These are phyloP conservation scores for Mycena belliarum DNA, from an alignment of 768 basidiomycete genomes.

Conservation along the genomic window DNA sequence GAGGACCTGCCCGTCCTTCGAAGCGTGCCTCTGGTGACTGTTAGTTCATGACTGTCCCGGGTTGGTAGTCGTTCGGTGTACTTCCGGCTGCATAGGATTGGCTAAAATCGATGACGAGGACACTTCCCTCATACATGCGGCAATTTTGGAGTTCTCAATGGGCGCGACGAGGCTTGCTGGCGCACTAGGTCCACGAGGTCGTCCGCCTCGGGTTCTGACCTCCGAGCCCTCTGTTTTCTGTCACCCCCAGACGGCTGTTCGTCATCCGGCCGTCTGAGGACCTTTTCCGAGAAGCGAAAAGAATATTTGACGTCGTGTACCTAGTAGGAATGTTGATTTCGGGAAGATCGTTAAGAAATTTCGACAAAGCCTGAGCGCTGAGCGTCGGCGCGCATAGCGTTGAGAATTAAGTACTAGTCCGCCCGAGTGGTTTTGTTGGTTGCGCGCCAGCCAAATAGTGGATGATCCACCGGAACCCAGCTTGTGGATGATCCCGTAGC, in stretches of 20 bases:
- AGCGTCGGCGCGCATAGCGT: slow-evolving; percentile 36
- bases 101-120: slow-evolving; percentile 40
- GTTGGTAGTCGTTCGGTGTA: slow-evolving; percentile 31
- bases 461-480: slow-evolving; percentile 45
- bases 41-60: slow-evolving; percentile 34
- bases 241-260: slow-evolving; percentile 31
- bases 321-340: slow-evolving; percentile 37
- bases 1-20: slow-evolving; percentile 27
- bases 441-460: slow-evolving; percentile 41
- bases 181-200: slow-evolving; percentile 28
- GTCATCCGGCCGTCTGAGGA: slow-evolving; percentile 34
- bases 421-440: slow-evolving; percentile 23
- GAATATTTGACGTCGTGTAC: slow-evolving; percentile 40
- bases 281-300: slow-evolving; percentile 28
- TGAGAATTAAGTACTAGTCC: slow-evolving; percentile 36
- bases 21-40: slow-evolving; percentile 38
- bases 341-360: slow-evolving; percentile 27
- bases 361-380: slow-evolving; percentile 29
- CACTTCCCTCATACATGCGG: slow-evolving; percentile 32
- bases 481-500: slow-evolving; percentile 51
- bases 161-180: slow-evolving; percentile 31
- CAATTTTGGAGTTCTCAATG: slow-evolving; percentile 26
- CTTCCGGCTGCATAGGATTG: slow-evolving; percentile 30
- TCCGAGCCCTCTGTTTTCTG: slow-evolving; percentile 36
- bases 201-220: slow-evolving; percentile 25